Conservation (phyloP, 257 asterid genomes). For the Jacaranda copaia region DNA sequence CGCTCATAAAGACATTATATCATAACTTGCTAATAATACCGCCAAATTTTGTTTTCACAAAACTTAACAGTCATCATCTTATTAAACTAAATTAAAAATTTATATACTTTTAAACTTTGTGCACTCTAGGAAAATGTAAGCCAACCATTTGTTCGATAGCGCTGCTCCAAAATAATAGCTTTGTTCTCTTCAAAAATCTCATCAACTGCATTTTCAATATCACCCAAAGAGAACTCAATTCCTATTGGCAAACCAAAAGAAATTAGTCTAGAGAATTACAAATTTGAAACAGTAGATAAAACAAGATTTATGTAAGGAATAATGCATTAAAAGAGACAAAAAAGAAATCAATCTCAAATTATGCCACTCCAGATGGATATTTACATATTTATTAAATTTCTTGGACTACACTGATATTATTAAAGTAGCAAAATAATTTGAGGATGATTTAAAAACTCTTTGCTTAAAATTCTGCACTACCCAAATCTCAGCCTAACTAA, state of each 20-base stretch:
- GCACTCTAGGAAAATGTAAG: constrained; percentile 4
- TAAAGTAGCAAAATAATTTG: neutral
- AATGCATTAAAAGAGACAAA: neutral
- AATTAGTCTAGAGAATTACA: neutral
- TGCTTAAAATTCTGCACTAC: neutral
- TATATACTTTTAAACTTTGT: neutral
- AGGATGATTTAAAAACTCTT: neutral
- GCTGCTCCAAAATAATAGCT: constrained; percentile 59
- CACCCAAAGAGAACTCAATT: constrained; percentile 62
- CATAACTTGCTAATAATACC: neutral
- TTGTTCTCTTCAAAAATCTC: constrained; percentile 62
- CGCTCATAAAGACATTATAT: neutral
- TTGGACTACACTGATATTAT: neutral
- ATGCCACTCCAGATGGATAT: neutral
- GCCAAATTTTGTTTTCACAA: neutral
- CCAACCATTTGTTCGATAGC: constrained; percentile 69
- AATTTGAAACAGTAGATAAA: neutral
- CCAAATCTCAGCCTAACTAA: neutral
- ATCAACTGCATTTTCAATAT: constrained; percentile 49
- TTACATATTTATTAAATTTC: constrained; percentile 7
- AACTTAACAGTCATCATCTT: neutral
- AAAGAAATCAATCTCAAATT: neutral
- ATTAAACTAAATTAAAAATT: neutral
- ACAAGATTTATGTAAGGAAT: neutral
- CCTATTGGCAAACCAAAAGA: constrained; percentile 43